Conservation (phyloP, 768 basidiomycete genomes). For the Trametes meyenii region DNA sequence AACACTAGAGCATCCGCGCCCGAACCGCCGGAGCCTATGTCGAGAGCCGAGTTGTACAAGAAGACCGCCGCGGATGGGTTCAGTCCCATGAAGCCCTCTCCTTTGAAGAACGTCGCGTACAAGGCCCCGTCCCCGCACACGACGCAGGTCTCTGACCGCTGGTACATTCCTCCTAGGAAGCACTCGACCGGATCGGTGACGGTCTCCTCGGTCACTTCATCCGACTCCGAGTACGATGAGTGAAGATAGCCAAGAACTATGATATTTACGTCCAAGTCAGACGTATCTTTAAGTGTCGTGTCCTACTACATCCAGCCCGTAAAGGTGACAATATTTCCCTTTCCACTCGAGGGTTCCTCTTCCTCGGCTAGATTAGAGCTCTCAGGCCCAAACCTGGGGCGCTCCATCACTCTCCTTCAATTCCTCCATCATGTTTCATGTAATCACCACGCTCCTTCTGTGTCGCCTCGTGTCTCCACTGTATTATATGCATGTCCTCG, state of each 20-base stretch:
- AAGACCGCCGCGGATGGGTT: constrained; percentile 13
- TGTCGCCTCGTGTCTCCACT: too few species aligned
- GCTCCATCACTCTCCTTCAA: too few species aligned
- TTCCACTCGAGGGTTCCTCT: too few species aligned
- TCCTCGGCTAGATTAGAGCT: too few species aligned
- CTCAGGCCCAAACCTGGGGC: too few species aligned
- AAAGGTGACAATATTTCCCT: too few species aligned
- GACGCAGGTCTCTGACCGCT: not conserved
- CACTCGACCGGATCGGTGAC: constrained; percentile 1
- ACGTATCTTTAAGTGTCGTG: too few species aligned
- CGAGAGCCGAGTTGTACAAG: not conserved
- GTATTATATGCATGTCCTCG: too few species aligned
- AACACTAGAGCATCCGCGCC: not conserved
- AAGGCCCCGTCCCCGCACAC: not conserved
- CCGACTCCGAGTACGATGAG: constrained; percentile 2
- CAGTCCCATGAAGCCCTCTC: constrained; percentile 11
- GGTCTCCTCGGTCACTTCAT: constrained; percentile 1
- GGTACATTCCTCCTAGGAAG: constrained; percentile 12
- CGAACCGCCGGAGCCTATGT: not conserved
- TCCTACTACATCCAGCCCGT: too few species aligned
- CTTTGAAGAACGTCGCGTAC: constrained; percentile 10
- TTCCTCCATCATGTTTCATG: too few species aligned
- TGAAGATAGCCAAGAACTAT: not conserved
- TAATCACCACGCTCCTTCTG: too few species aligned
- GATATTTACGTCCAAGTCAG: too few species aligned